phyloP scores from a whole-genome alignment of 768 basidiomycete species.

The Suillus americanus region DNA sequence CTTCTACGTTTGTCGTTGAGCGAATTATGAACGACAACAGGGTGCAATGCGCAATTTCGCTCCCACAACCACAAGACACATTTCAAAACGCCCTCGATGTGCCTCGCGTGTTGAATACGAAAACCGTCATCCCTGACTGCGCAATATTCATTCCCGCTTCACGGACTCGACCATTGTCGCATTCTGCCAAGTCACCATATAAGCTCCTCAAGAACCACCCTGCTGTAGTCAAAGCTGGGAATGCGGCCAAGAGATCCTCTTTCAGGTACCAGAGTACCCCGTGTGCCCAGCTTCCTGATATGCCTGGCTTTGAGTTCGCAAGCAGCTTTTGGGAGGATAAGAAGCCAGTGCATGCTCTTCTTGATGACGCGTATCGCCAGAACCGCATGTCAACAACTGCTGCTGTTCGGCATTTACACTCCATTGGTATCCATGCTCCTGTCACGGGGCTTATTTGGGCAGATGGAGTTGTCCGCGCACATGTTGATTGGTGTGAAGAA shows the following conservation, averaged over 20 bases:
- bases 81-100: constrained; percentile 26
- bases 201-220: constrained; percentile 44
- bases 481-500: constrained; percentile 52
- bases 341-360: constrained; percentile 48
- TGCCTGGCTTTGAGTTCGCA: constrained; percentile 49
- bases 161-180: constrained; percentile 40
- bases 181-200: constrained; percentile 45
- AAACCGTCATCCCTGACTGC: constrained; percentile 49
- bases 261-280: constrained; percentile 54
- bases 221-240: constrained; percentile 35
- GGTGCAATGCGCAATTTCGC: constrained; percentile 46
- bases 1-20: not conserved
- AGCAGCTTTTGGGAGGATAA: constrained; percentile 63
- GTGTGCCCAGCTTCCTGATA: constrained; percentile 45
- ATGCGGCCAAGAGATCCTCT: constrained; percentile 41
- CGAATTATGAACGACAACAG: constrained; percentile 24
- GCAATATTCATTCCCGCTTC: constrained; percentile 45
- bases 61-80: constrained; percentile 42
- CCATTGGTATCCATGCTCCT: constrained; percentile 43
- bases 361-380: constrained; percentile 56
- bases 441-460: constrained; percentile 58
- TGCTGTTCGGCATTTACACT: constrained; percentile 49
- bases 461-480: constrained; percentile 49
- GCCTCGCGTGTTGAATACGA: constrained; percentile 43
- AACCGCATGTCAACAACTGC: constrained; percentile 57